A percentile compares a stretch with the other conserved stretches of the same genome.
Conservation (phyloP, 495 filamentous ascomycete genomes). For the Penicillium riverlandense region DNA sequence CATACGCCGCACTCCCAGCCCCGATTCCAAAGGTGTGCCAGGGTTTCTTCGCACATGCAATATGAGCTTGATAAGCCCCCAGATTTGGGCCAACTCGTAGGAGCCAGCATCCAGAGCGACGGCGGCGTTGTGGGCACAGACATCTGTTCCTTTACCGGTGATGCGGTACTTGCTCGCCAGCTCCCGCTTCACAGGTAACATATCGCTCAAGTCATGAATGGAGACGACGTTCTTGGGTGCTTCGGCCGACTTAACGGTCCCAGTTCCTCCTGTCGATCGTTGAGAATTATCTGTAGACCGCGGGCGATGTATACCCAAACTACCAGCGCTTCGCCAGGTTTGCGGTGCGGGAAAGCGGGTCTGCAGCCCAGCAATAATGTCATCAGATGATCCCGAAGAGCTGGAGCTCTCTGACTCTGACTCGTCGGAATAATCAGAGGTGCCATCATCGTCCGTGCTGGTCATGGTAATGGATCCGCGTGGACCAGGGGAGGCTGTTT, state of each 20-base stretch:
- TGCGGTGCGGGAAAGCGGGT: slow-evolving; percentile 43
- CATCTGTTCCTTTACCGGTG: slow-evolving; percentile 70
- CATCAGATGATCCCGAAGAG: slow-evolving; percentile 62
- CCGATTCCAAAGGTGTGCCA: slow-evolving; percentile 30
- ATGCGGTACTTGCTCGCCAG: slow-evolving; percentile 75
- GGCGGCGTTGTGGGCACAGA: slow-evolving; percentile 75
- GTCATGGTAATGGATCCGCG: slow-evolving; percentile 40
- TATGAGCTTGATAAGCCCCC: slow-evolving; percentile 72
- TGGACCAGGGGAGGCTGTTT: slow-evolving; percentile 46
- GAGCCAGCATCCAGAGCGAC: slow-evolving; percentile 70
- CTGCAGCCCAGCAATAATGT: slow-evolving; percentile 35
- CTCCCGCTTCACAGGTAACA: slow-evolving; percentile 68
- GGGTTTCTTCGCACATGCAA: slow-evolving; percentile 64
- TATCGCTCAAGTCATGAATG: slow-evolving; percentile 58
- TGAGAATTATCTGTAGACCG: slow-evolving; percentile 49
- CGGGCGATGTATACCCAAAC: slow-evolving; percentile 37
- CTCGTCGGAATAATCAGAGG: slow-evolving; percentile 54
- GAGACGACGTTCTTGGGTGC: slow-evolving; percentile 52
- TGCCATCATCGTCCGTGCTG: slow-evolving; percentile 40
- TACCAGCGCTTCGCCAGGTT: slow-evolving; percentile 46
- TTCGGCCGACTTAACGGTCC: slow-evolving; percentile 25
- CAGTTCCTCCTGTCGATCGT: slow-evolving; percentile 41
- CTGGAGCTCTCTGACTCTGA: slow-evolving; percentile 61
- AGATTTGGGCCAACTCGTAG: slow-evolving; percentile 71
- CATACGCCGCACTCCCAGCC: slow-evolving; percentile 21